Evolutionary conservation across 164 flowering plant genomes (phyloP).

Genomic region (Berberis thunbergii): DNA sequence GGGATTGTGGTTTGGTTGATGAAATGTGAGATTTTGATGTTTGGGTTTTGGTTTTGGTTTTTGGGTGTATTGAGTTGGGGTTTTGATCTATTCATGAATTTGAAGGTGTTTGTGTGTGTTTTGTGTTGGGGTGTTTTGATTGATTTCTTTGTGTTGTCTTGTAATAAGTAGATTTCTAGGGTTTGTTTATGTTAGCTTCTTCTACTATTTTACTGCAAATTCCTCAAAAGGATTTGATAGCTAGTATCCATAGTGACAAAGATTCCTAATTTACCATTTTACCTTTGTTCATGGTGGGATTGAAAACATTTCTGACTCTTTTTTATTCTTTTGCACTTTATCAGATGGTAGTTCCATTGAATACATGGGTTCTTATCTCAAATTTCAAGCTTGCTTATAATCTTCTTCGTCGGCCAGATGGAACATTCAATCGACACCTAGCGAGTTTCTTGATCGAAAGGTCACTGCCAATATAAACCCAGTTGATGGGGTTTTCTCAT

Average conservation of each 20-base stretch:
- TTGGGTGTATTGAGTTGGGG: neutral
- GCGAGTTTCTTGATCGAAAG: slow-evolving; percentile 87
- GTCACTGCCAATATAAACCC: slow-evolving; percentile 59
- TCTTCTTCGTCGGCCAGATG: slow-evolving; percentile 89
- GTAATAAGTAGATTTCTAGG: neutral
- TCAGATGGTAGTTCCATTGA: slow-evolving; percentile 82
- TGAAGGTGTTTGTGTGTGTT: no score
- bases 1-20: neutral
- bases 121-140: no score
- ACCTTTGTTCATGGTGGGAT: no score
- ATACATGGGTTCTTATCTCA: slow-evolving; percentile 81
- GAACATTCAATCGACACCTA: slow-evolving; percentile 79
- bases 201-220: neutral
- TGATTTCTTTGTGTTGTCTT: neutral
- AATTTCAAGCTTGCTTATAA: slow-evolving; percentile 81
- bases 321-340: neutral
- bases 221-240: no score
- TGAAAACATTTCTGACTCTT: neutral
- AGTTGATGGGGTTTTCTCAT: slow-evolving; percentile 68
- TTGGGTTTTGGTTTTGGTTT: neutral
- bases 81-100: neutral
- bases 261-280: neutral
- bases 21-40: neutral
- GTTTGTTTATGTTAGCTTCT: neutral
- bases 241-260: neutral